Conservation (phyloP, 2,329 filamentous ascomycete genomes). For the Basipetospora chlamydospora region DNA sequence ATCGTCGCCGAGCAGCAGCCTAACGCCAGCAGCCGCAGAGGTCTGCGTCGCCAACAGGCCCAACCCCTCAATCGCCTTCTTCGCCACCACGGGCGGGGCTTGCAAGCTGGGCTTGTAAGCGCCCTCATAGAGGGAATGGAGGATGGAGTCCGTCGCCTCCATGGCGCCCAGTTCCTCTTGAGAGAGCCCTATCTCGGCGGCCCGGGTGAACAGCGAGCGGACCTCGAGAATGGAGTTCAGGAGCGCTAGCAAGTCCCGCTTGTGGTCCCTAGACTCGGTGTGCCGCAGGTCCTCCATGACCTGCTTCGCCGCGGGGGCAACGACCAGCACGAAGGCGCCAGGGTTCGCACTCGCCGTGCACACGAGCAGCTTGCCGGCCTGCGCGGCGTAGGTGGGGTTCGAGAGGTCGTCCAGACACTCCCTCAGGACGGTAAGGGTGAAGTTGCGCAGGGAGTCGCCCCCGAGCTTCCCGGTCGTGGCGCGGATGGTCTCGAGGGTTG, state of each 20-base stretch:
- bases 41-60: constrained; percentile 29
- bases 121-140: constrained; percentile 27
- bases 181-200: constrained; percentile 13
- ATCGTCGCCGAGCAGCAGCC: constrained; percentile 19
- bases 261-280: constrained; percentile 33
- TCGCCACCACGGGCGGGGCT: constrained; percentile 14
- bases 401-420: constrained; percentile 40
- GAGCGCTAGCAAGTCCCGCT: constrained; percentile 35
- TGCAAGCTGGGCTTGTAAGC: constrained; percentile 24
- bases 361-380: constrained; percentile 36
- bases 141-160: constrained; percentile 14
- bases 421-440: constrained; percentile 31
- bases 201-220: constrained; percentile 22
- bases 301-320: constrained; percentile 30
- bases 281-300: constrained; percentile 35
- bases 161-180: constrained; percentile 23
- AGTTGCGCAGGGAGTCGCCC: constrained; percentile 27
- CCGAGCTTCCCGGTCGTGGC: constrained; percentile 31
- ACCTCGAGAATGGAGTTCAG: constrained; percentile 36
- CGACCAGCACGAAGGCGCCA: constrained; percentile 31
- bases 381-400: constrained; percentile 35
- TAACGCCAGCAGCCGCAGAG: constrained; percentile 11
- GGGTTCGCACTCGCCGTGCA: constrained; percentile 33
- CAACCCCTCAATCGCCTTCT: constrained; percentile 29
- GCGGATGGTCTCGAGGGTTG: constrained; percentile 38